Evolutionary conservation across 2,329 filamentous ascomycete species (phyloP).

Genomic region (Aureobasidium zeae): DNA sequence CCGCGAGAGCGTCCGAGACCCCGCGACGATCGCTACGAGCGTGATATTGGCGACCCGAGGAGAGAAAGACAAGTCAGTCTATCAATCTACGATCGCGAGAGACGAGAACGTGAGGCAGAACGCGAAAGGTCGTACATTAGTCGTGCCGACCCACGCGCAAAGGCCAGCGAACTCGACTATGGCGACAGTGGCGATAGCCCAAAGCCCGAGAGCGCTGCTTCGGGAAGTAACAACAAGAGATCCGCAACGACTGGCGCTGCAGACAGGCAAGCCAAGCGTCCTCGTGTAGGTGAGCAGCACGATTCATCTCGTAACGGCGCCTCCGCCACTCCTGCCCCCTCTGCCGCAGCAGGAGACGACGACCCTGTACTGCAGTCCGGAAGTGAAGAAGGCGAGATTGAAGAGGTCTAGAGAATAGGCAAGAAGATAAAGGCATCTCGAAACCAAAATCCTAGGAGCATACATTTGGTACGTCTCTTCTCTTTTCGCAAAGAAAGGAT

Average conservation of each 20-base stretch:
- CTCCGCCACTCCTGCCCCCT: slow-evolving; percentile 47
- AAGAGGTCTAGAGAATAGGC: slow-evolving; percentile 49
- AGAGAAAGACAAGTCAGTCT: slow-evolving; percentile 34
- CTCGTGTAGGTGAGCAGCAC: slow-evolving; percentile 44
- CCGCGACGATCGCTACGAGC: slow-evolving; percentile 24
- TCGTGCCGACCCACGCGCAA: slow-evolving; percentile 70
- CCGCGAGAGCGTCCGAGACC: slow-evolving; percentile 18
- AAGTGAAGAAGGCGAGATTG: slow-evolving; percentile 96
- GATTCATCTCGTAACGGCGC: slow-evolving; percentile 48
- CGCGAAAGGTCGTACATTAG: slow-evolving; percentile 76
- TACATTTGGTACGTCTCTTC: slow-evolving; percentile 14
- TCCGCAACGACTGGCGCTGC: background rate
- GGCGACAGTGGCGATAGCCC: slow-evolving; percentile 66
- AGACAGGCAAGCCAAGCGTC: slow-evolving; percentile 14
- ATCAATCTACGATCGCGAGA: slow-evolving; percentile 72
- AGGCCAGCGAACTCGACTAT: slow-evolving; percentile 83
- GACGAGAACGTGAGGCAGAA: slow-evolving; percentile 80
- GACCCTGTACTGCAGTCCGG: slow-evolving; percentile 66
- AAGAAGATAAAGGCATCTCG: background rate
- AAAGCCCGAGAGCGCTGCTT: slow-evolving; percentile 27
- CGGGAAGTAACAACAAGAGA: slow-evolving; percentile 11
- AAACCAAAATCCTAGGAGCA: too few relatives aligned
- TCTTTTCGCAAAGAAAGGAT: slow-evolving; percentile 11
- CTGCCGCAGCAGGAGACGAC: slow-evolving; percentile 26
- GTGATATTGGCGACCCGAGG: slow-evolving; percentile 21